These are phyloP conservation scores for Sambucus nigra DNA, from an alignment of 129 eudicot genomes.

Conservation along the genomic window DNA sequence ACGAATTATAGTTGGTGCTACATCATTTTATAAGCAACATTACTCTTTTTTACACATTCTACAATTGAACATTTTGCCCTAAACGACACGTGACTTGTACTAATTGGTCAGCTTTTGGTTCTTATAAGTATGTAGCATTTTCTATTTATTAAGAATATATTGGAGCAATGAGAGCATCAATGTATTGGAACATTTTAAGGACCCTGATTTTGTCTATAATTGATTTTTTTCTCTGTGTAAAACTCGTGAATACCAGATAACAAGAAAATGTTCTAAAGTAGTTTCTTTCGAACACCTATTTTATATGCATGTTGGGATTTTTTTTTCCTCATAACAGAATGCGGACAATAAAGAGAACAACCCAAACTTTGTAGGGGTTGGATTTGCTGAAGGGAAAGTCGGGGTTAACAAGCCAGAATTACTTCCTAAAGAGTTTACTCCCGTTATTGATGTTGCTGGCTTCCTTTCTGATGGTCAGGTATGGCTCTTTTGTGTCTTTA, in stretches of 20 bases:
- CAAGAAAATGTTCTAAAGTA: neutral
- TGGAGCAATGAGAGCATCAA: too few species aligned
- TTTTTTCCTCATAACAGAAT: conserved; percentile 27
- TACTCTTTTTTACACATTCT: too few species aligned
- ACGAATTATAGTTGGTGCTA: too few species aligned
- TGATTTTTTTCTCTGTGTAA: neutral
- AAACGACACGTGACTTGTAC: too few species aligned
- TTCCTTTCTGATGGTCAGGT: conserved; percentile 97
- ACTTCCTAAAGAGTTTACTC: conserved; percentile 76
- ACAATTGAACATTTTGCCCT: too few species aligned
- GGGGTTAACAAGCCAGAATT: conserved; percentile 96
- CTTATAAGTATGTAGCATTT: too few species aligned
- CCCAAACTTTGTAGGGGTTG: conserved; percentile 58
- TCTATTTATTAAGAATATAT: too few species aligned
- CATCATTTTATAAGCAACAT: too few species aligned
- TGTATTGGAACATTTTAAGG: too few species aligned
- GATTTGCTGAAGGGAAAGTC: conserved; percentile 65
- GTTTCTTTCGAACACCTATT: neutral
- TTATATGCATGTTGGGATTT: conserved; percentile 22
- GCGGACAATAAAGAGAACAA: conserved; percentile 19
- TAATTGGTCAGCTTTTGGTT: too few species aligned
- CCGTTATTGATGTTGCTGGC: conserved; percentile 94
- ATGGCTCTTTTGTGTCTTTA: neutral
- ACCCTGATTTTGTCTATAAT: neutral
- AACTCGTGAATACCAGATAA: neutral